Evolutionary conservation across 768 basidiomycete species (phyloP).

Genomic region (Suillus sp.): DNA sequence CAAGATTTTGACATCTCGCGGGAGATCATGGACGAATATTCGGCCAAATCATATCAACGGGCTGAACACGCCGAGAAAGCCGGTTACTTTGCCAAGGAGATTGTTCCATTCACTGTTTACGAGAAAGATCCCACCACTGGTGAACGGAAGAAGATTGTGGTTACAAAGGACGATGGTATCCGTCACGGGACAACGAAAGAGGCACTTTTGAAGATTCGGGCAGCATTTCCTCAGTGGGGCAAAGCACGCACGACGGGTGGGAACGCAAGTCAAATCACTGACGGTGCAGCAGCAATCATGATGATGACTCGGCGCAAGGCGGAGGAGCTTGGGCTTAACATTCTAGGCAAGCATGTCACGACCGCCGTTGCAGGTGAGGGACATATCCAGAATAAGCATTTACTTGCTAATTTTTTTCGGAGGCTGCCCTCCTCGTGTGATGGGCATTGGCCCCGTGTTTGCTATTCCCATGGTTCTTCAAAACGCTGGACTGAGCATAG

Average conservation of each 20-base stretch:
- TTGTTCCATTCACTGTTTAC: slow-evolving; percentile 73
- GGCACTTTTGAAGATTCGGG: slow-evolving; percentile 58
- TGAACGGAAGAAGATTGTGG: slow-evolving; percentile 50
- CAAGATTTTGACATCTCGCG: slow-evolving; percentile 70
- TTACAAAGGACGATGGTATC: slow-evolving; percentile 78
- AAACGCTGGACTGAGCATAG: slow-evolving; percentile 60
- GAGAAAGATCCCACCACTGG: slow-evolving; percentile 60
- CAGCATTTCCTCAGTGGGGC: slow-evolving; percentile 86
- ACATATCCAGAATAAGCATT: not conserved
- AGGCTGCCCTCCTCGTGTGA: slow-evolving; percentile 79
- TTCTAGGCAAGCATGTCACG: slow-evolving; percentile 80
- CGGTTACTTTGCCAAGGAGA: slow-evolving; percentile 68
- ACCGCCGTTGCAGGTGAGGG: slow-evolving; percentile 64
- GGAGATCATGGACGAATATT: slow-evolving; percentile 74
- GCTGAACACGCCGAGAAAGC: slow-evolving; percentile 73
- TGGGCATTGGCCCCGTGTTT: slow-evolving; percentile 84
- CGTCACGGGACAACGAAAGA: slow-evolving; percentile 73
- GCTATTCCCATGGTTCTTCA: slow-evolving; percentile 82
- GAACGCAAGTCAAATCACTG: slow-evolving; percentile 84
- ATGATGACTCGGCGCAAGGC: slow-evolving; percentile 83
- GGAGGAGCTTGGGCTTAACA: slow-evolving; percentile 66
- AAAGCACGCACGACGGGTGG: slow-evolving; percentile 76
- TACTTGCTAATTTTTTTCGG: not conserved
- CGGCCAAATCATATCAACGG: slow-evolving; percentile 74
- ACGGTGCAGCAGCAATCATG: slow-evolving; percentile 80